phyloP scores from a whole-genome alignment of 225 moss, liverwort and hornwort genomes.

The Anthoceros angustus region DNA sequence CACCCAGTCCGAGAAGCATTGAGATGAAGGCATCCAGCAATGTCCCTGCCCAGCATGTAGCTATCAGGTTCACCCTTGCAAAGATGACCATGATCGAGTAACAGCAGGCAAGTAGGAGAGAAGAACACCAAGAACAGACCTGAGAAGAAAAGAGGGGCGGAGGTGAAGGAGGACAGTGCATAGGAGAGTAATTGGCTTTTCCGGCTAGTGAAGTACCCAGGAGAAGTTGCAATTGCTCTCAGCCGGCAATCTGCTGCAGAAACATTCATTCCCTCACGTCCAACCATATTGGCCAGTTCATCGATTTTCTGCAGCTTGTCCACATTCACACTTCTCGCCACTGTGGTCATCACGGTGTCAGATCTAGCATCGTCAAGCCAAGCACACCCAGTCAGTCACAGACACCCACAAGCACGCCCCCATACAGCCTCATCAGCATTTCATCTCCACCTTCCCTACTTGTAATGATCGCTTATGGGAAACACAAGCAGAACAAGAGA shows the following conservation, averaged over 20 bases:
- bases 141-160: constrained; percentile 36
- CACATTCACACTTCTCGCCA: constrained; percentile 22
- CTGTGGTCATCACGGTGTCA: constrained; percentile 31
- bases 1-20: constrained; percentile 29
- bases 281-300: constrained; percentile 52
- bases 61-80: not conserved
- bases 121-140: constrained; percentile 12
- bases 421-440: not conserved
- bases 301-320: constrained; percentile 41
- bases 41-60: constrained; percentile 21
- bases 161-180: constrained; percentile 28
- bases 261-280: constrained; percentile 25
- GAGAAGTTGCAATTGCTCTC: constrained; percentile 19
- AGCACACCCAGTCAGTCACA: not conserved
- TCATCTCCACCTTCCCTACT: constrained; percentile 10
- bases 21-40: constrained; percentile 38
- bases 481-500: constrained; percentile 36
- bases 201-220: constrained; percentile 27
- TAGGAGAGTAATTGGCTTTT: constrained; percentile 34
- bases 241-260: constrained; percentile 31
- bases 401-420: not conserved
- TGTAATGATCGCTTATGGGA: constrained; percentile 14
- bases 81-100: not conserved
- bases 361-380: constrained; percentile 16
- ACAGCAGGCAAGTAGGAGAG: not conserved